Base-by-base conservation (phyloP, 1,284 basidiomycete species). In the Trametes versicolor region DNA sequence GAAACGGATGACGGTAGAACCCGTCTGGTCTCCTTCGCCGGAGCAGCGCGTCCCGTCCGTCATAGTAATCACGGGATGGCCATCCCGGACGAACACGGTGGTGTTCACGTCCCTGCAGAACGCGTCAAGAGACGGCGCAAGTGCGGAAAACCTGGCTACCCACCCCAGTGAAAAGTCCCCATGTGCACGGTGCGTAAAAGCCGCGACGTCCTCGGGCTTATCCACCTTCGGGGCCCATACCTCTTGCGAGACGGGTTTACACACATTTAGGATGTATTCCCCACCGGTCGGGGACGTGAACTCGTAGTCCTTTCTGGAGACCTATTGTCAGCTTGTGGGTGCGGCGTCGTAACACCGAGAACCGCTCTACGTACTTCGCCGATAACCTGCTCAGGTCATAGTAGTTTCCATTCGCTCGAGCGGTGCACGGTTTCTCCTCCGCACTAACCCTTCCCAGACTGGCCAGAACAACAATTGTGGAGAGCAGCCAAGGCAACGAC, bases 111-210 rank as follows among this genome's bases (percentile, higher is more conserved):
- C 79, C 43, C 90, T 92, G 69, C 12, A 19, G 45, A 48, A 45
- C 39, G 29, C 64, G 55, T 56, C 17, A 21, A 27, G 19, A 10
- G 43, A 13, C 23, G n/a, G 49, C 27, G 60, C 41, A 47, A 49
- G 17, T 19, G 60, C 25, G 17, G 34, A 19, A n/a, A 21, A 9
- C n/a, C 32, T 19, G 37, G 39, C 9, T 32, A 75, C 87, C 70
- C 71, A 91, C 91, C 92, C 92, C 43, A 94, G 82, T 8, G 87
- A 87, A 76, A 93, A 88, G 74, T 92, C 89, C 0, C 89, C 86
- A 65, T 86, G 89, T 43, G 78, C 85, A 60, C 81, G 83, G 50
- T 87, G 82, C 51, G 88, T 82, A 68, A 91, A 86, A 0, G 84
- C 91, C 4, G 83, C 91, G 27, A 93, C 83, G 32, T 87, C 81